Base-by-base conservation (phyloP, 306 rosid genomes). In the Trifolium fragiferum region DNA sequence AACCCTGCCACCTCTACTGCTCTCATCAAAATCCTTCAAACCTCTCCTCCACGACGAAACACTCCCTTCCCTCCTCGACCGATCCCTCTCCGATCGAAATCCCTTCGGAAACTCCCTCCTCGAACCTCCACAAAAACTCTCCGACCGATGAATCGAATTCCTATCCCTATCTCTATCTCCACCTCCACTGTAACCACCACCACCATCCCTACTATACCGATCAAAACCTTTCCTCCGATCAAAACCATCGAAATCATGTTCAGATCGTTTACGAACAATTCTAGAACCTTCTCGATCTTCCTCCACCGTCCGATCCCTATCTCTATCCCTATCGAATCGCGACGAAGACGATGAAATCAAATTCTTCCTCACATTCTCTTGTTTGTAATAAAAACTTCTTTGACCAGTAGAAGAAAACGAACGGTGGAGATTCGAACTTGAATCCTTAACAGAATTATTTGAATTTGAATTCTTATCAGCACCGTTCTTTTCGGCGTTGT, bases 101-200 rank as follows among this genome's bases (percentile, higher is more conserved):
- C 98, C 95, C 78, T 94, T 94, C 6, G 98, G 97, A 72, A 88
- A 88, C 66, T 91, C 98, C 82, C 96, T 87, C 81, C 96, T 84
- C 0, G 89, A 57, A 5, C 86, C 96, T 6, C 87, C 97, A 9
- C 88, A 84, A 66, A 91, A 90, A 86, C 98, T 91, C 85, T 94
- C 97, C 60, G 97, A 90, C 83, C 98, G 80, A 72, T 88, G 96
- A 77, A 88, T 86, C 87, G 63, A 66, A 73, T 49, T 72, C 74
- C 97, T 85, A 54, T 91, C 90, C 7, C 83, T 87, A 77, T 82
- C 83, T 84, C 85, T 16, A 15, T 15, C 88, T 58, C 84, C 84
- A 19, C 86, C 74, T 7, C 87, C 84, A 30, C 85, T 37, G 5
- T 40, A 66, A 16, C 77, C 84, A n/a, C 85, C 70, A 14, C 86